Evolutionary conservation across 2,329 filamentous ascomycete species (phyloP), one percentile per base, ranked within the genome.

Genomic region (Paecilomyces niveus): DNA sequence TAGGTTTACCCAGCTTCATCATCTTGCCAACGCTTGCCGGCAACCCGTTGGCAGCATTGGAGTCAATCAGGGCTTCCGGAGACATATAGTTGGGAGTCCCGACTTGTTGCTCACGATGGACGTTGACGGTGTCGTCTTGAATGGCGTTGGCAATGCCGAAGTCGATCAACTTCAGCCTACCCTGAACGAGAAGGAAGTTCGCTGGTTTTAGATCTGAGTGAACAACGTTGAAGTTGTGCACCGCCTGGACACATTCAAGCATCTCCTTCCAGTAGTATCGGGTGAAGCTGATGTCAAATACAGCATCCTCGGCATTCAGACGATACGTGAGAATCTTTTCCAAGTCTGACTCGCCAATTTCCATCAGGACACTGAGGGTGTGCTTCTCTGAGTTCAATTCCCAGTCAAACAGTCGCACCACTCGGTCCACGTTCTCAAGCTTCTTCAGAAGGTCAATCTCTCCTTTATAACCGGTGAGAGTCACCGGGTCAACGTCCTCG

Each of bases 191-290:
- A 24, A 99, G 88, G 72, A 99, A 99, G 72, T 99, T 99, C 67
- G 92, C 92, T 0, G 94, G 94, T 74, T 99, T 99, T 39, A 99
- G 81, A 70, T 99, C 94, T 0, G 92, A 96, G 76, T 99, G 94
- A 2, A 99, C 94, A 63, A 99, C 92, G 69, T 97, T 92, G 71
- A 88, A 83, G 11, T 89, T 84, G 71, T 99, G 94, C 0, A 99
- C 92, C 0, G 93, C 85, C 65, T 90, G 85, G 5, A 99, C 85
- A 71, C 94, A 97, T 73, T 96, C 92, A 18, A 99, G 86, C 94
- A 99, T 99, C 76, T 99, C 94, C 74, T 96, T 94, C 94, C 94
- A 99, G 80, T 96, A 96, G 76, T 90, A 95, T n/a, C 94, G 89
- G 11, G 94, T 91, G 72, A 97, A 97, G 56, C 89, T 89, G 1